A percentile compares a stretch with the other conserved stretches of the same genome.
phyloP scores from a whole-genome alignment of 805 yeast genomes.

The Middelhovenomyces tepae region DNA sequence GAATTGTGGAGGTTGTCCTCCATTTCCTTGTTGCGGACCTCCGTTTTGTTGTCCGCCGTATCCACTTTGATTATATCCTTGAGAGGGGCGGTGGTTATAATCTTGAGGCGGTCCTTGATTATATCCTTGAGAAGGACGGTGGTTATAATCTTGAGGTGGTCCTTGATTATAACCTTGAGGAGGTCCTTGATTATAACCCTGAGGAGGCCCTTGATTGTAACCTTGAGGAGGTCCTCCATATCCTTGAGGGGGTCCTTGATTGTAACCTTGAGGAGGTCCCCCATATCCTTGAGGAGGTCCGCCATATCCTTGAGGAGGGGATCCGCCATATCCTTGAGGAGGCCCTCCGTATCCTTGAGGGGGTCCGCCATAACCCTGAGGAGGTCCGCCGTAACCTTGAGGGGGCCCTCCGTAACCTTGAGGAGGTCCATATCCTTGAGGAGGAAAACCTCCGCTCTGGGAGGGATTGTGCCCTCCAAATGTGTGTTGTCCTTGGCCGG shows the following conservation, averaged over 20 bases:
- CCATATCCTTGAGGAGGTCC: constrained; percentile 21
- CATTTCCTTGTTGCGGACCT: constrained; percentile 12
- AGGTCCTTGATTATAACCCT: constrained; percentile 19
- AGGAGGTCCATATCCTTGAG: constrained; percentile 15
- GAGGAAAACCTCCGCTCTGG: constrained; percentile 7
- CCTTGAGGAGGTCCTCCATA: constrained; percentile 20
- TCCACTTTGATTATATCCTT: constrained; percentile 5
- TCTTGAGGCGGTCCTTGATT: too few species aligned
- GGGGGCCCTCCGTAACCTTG: constrained; percentile 14
- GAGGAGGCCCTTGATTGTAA: constrained; percentile 4
- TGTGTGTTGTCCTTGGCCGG: constrained; percentile 29
- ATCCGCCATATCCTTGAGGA: not conserved
- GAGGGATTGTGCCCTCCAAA: constrained; percentile 19
- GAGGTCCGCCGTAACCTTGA: constrained; percentile 12
- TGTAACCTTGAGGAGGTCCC: constrained; percentile 8
- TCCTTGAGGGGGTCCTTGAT: constrained; percentile 10
- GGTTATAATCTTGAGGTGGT: too few species aligned
- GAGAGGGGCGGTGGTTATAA: too few species aligned
- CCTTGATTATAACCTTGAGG: constrained; percentile 16
- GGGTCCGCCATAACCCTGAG: constrained; percentile 23
- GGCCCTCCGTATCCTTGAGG: constrained; percentile 12
- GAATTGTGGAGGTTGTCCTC: constrained; percentile 8
- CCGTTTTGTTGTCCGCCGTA: constrained; percentile 10
- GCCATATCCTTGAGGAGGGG: constrained; percentile 3
- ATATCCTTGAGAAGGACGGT: too few species aligned